Percentiles rank a stretch among this genome's conserved stretches.
Conservation (phyloP, 306 rosid genomes). For the Sindora glabra region DNA sequence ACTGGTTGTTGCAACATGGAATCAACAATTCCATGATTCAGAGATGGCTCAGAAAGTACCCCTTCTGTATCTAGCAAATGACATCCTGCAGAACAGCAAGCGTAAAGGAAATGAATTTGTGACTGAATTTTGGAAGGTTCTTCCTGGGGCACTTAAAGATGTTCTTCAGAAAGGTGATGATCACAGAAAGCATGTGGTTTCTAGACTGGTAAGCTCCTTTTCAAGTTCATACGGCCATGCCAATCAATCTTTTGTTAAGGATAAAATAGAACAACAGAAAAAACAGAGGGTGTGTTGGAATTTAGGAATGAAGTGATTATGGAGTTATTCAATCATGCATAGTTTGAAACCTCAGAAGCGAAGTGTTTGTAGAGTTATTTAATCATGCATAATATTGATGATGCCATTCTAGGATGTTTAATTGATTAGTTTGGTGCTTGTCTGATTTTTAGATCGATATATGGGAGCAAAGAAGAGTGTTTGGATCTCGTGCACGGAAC, state of each 20-base stretch:
- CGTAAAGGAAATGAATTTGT: constrained; percentile 95
- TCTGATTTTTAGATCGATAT: constrained; percentile 50
- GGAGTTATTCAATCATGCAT: neutral
- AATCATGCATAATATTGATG: constrained; percentile 10
- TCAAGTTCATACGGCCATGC: no score
- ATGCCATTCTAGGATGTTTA: neutral
- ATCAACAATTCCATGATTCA: constrained; percentile 55
- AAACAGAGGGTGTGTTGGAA: neutral
- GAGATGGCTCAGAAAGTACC: constrained; percentile 61
- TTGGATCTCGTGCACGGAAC: constrained; percentile 64
- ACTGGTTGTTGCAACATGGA: constrained; percentile 83
- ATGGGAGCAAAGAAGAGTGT: constrained; percentile 88
- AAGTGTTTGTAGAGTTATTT: neutral
- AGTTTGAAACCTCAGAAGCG: neutral
- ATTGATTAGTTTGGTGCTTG: constrained; percentile 13
- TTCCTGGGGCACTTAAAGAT: constrained; percentile 69
- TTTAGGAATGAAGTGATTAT: neutral
- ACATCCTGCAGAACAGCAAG: constrained; percentile 89
- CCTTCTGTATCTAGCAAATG: constrained; percentile 89
- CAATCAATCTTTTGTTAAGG: neutral
- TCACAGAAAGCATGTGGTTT: constrained; percentile 45
- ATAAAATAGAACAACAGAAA: neutral
- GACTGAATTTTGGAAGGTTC: constrained; percentile 83
- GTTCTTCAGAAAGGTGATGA: constrained; percentile 51
- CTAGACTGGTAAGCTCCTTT: constrained; percentile 61